Evolutionary conservation across 192 early-diverging fungal species (phyloP).

Genomic region (Piromyces finnis): DNA sequence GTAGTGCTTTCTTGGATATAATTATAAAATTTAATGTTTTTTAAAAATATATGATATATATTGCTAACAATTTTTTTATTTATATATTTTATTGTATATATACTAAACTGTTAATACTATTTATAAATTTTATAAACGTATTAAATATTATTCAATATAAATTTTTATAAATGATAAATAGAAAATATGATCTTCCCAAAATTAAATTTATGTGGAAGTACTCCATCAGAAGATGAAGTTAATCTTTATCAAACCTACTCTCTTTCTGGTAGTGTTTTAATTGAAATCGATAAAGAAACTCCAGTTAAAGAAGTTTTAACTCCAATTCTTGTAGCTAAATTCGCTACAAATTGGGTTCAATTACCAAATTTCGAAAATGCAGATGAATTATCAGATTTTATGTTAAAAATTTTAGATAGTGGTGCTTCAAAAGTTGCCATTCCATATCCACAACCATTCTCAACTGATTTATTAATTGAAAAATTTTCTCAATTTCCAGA

Average conservation of each 20-base stretch:
- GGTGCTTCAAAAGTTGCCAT: constrained; percentile 9
- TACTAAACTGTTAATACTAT: too few species aligned
- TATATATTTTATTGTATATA: too few species aligned
- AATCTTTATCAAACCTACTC: background rate
- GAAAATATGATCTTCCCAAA: background rate
- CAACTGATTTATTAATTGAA: constrained; percentile 2
- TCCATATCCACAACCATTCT: background rate
- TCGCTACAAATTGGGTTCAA: background rate
- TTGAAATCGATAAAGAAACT: background rate
- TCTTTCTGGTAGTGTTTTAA: background rate
- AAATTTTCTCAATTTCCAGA: background rate
- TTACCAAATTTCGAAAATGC: background rate
- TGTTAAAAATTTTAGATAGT: constrained; percentile 2
- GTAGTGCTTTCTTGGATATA: too few species aligned
- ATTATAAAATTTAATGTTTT: too few species aligned
- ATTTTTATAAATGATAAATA: background rate
- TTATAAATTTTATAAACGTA: too few species aligned
- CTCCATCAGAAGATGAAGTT: background rate
- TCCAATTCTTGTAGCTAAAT: background rate
- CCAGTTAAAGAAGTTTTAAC: background rate
- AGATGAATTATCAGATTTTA: background rate
- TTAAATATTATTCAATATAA: too few species aligned
- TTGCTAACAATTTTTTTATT: too few species aligned
- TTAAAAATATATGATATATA: too few species aligned
- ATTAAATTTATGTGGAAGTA: background rate